phyloP scores from a whole-genome alignment of 805 yeast genomes.

The Metschnikowia henanensis region DNA sequence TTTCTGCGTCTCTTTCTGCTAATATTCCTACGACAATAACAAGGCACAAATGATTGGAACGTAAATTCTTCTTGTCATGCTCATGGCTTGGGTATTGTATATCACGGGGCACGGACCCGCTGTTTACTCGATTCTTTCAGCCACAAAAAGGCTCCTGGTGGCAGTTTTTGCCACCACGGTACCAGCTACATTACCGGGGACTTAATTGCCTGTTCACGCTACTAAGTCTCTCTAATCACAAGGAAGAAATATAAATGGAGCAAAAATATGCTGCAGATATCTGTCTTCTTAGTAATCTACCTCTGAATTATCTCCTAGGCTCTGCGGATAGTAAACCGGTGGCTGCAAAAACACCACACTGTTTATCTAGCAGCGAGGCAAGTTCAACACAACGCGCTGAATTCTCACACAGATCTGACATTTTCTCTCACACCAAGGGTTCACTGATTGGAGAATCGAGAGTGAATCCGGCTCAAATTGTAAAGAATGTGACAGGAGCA shows the following conservation, averaged over 20 bases:
- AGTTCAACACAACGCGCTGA: too few species aligned
- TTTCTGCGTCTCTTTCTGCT: neutral
- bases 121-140: neutral
- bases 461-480: too few species aligned
- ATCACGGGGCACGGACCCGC: neutral
- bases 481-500: too few species aligned
- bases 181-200: neutral
- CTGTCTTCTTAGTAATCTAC: neutral
- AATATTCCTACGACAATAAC: neutral
- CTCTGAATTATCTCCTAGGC: neutral
- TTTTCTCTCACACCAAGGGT: too few species aligned
- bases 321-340: neutral
- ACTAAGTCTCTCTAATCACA: neutral
- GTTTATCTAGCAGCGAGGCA: neutral
- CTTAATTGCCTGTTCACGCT: neutral
- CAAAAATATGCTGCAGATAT: too few species aligned
- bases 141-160: neutral
- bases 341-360: neutral
- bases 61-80: neutral
- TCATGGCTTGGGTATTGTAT: neutral
- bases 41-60: neutral
- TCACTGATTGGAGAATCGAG: too few species aligned
- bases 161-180: neutral
- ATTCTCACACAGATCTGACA: too few species aligned
- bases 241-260: too few species aligned